Base-by-base conservation (phyloP, 2,329 filamentous ascomycete genomes). In the Karstenula rhodostoma region DNA sequence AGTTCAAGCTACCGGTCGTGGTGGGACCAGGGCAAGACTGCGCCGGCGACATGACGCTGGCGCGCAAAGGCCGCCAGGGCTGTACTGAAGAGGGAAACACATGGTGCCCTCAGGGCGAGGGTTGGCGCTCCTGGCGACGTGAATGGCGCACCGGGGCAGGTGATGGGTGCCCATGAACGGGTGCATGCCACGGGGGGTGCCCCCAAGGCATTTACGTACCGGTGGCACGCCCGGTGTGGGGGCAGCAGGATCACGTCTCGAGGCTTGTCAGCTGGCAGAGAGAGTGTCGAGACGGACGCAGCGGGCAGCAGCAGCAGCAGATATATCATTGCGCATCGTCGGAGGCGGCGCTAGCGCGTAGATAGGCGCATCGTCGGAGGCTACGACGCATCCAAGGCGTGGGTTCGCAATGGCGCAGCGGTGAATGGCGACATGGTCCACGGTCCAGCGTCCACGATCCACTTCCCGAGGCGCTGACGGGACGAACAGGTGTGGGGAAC, bases 401-500 rank as follows among this genome's bases (percentile, higher is more conserved):
- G 33, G 8, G 33, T 3, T 27, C 52, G 37, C 54, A 15, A 49
- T 46, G 33, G 56, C 17, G 51, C 57, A 49, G 8, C 33, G 23
- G 13, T n/a, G 6, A 59, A n/a, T 59, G 51, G 54, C 52, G 47
- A 35, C 52, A 56, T 51, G 46, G 43, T 52, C 46, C 37, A 40
- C 37, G 37, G 37, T 40, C 35, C 12, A 12, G 7, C 7, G 32
- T 33, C 32, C 12, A 12, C 32, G 32, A 12, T 35, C 33, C 51
- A 56, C 57, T 59, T 56, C 46, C 42, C 57, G 57, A n/a, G 22
- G 33, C 32, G 47, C 48, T 46, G 37, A 23, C 40, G 48, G 40
- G 37, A 52, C 50, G 50, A 56, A 46, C 57, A 59, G 25, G 51
- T 48, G 57, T 59, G 57, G 57, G 57, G 44, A 59, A 46, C 29